These are phyloP conservation scores for Fusarium robinianum DNA, from an alignment of 2,329 filamentous ascomycete genomes.

Conservation along the genomic window DNA sequence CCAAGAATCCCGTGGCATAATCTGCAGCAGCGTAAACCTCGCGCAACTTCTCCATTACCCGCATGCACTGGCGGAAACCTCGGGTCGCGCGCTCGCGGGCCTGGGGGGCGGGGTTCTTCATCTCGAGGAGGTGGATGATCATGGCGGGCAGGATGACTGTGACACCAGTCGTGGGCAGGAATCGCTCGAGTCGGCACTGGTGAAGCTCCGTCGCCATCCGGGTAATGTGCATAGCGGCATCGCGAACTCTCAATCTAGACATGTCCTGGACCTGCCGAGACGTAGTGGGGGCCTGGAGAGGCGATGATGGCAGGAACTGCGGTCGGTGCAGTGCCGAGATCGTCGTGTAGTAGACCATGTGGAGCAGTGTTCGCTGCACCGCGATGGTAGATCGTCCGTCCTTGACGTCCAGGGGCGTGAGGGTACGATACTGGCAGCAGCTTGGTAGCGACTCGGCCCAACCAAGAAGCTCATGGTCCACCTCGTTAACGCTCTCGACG, in stretches of 20 bases:
- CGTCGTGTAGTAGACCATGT: constrained; percentile 93
- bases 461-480: constrained; percentile 76
- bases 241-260: constrained; percentile 80
- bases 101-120: constrained; percentile 78
- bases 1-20: constrained; percentile 93
- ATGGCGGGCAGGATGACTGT: constrained; percentile 90
- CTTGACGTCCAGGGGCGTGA: constrained; percentile 59
- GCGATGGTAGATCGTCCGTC: constrained; percentile 63
- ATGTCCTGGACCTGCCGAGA: constrained; percentile 77
- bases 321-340: constrained; percentile 89
- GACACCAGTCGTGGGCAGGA: constrained; percentile 85
- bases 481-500: constrained; percentile 75
- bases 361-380: constrained; percentile 81
- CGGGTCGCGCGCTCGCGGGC: constrained; percentile 74
- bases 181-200: constrained; percentile 72
- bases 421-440: constrained; percentile 69
- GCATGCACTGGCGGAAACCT: constrained; percentile 91
- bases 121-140: constrained; percentile 90
- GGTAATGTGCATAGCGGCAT: constrained; percentile 84
- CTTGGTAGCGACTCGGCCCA: constrained; percentile 76
- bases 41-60: constrained; percentile 82
- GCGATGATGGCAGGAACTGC: constrained; percentile 80
- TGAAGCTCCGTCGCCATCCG: constrained; percentile 79
- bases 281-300: constrained; percentile 54
- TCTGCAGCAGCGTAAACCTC: constrained; percentile 95